Evolutionary conservation across 2,329 filamentous ascomycete genomes (phyloP).

Genomic region (Remersonia thermophila): DNA sequence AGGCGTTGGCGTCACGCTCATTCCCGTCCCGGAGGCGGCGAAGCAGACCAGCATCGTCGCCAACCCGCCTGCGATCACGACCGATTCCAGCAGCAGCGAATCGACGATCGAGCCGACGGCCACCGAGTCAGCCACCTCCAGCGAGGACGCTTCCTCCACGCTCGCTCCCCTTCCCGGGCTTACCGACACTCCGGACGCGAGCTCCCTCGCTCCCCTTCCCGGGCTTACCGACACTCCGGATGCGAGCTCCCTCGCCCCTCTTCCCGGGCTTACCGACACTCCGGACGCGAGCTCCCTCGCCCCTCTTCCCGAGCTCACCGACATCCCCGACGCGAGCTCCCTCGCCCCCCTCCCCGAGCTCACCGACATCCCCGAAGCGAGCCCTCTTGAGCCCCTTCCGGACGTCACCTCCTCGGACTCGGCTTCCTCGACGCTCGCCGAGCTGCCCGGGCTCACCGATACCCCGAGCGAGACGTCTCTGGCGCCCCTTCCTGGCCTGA

Average conservation of each 20-base stretch:
- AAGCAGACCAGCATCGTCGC: slow-evolving; percentile 7
- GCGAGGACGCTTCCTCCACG: background rate
- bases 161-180: too few species aligned
- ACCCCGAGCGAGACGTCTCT: slow-evolving; percentile 10
- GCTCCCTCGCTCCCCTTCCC: too few species aligned
- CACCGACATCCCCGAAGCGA: too few species aligned
- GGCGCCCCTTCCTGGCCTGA: slow-evolving; percentile 4
- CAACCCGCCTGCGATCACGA: background rate
- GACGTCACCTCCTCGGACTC: too few species aligned
- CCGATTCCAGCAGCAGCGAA: background rate
- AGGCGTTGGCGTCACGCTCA: slow-evolving; percentile 15
- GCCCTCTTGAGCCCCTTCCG: too few species aligned
- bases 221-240: background rate
- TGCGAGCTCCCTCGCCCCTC: too few species aligned
- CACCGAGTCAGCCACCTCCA: background rate
- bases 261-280: too few species aligned
- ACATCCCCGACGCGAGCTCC: background rate
- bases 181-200: too few species aligned
- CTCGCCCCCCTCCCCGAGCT: slow-evolving; percentile 4
- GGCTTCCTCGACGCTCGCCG: slow-evolving; percentile 7
- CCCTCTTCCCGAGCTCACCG: too few species aligned
- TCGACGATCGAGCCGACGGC: background rate
- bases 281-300: too few species aligned
- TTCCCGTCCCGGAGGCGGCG: slow-evolving; percentile 10
- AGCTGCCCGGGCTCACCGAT: slow-evolving; percentile 10